phyloP scores from a whole-genome alignment of 2,329 filamentous ascomycete genomes.

The Paraphoma chrysanthemicola region DNA sequence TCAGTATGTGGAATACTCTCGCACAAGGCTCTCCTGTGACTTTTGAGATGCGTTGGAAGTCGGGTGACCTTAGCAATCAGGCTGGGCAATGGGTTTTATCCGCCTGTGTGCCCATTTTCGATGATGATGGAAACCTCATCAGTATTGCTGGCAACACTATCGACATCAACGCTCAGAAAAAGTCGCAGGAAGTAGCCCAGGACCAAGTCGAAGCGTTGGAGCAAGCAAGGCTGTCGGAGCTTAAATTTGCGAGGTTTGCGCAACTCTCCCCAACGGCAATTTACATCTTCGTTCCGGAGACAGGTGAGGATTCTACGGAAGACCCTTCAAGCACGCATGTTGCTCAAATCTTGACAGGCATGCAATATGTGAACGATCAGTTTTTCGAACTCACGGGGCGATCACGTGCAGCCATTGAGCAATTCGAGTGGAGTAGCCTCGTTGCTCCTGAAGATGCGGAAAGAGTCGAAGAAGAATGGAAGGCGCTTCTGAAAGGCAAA shows the following conservation, averaged over 20 bases:
- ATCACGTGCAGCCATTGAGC: slow-evolving; percentile 13
- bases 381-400: slow-evolving; percentile 36
- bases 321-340: too few relatives aligned
- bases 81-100: slow-evolving; percentile 37
- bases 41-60: slow-evolving; percentile 46
- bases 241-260: slow-evolving; percentile 35
- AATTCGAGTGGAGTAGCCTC: slow-evolving; percentile 24
- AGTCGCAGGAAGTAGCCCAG: slow-evolving; percentile 27
- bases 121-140: slow-evolving; percentile 31
- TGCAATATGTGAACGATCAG: slow-evolving; percentile 39
- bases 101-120: slow-evolving; percentile 38
- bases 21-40: slow-evolving; percentile 33
- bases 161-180: slow-evolving; percentile 43
- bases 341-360: slow-evolving; percentile 10
- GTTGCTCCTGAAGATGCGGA: slow-evolving; percentile 30
- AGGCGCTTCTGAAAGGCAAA: slow-evolving; percentile 17
- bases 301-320: slow-evolving; percentile 13
- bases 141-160: slow-evolving; percentile 41
- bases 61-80: slow-evolving; percentile 16
- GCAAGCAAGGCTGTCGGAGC: slow-evolving; percentile 29
- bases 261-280: slow-evolving; percentile 35
- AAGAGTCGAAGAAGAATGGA: slow-evolving; percentile 24
- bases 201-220: slow-evolving; percentile 35
- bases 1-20: slow-evolving; percentile 40
- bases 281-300: slow-evolving; percentile 30